These are phyloP conservation scores for Lagerstroemia speciosa DNA, from an alignment of 345 rosid genomes.

Conservation along the genomic window DNA sequence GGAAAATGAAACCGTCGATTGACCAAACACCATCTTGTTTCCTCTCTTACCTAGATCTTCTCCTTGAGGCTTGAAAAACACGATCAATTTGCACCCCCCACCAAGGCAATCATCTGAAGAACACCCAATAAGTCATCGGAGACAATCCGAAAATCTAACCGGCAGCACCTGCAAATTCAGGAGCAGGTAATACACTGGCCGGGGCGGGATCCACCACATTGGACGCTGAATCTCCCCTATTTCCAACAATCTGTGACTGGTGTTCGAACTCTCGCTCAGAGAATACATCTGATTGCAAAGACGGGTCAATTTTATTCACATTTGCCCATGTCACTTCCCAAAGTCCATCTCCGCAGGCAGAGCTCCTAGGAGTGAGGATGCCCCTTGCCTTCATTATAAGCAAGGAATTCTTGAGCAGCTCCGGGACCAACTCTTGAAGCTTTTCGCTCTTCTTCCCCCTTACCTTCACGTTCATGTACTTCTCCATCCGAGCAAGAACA, in stretches of 20 bases:
- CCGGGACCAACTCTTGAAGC: constrained; percentile 79
- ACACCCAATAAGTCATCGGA: not conserved
- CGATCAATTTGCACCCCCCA: not conserved
- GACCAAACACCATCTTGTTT: not conserved
- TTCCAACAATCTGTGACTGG: not conserved
- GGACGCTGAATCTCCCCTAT: not conserved
- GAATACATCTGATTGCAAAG: constrained; percentile 74
- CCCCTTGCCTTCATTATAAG: constrained; percentile 76
- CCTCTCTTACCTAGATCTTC: not conserved
- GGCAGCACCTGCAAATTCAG: not conserved
- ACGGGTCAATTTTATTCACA: constrained; percentile 72
- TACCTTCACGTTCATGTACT: constrained; percentile 82
- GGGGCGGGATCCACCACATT: not conserved
- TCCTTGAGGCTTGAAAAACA: not conserved
- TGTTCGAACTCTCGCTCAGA: constrained; percentile 47
- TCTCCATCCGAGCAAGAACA: constrained; percentile 83
- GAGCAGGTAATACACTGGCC: not conserved
- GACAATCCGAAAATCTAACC: not conserved
- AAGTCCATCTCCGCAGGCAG: constrained; percentile 66
- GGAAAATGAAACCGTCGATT: not conserved
- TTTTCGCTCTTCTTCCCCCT: constrained; percentile 82
- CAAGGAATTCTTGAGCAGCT: constrained; percentile 78
- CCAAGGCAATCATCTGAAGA: not conserved
- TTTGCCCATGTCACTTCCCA: constrained; percentile 98
- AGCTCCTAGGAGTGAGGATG: constrained; percentile 64